Conservation (phyloP, 768 basidiomycete genomes). For the Termitomyces sp. region DNA sequence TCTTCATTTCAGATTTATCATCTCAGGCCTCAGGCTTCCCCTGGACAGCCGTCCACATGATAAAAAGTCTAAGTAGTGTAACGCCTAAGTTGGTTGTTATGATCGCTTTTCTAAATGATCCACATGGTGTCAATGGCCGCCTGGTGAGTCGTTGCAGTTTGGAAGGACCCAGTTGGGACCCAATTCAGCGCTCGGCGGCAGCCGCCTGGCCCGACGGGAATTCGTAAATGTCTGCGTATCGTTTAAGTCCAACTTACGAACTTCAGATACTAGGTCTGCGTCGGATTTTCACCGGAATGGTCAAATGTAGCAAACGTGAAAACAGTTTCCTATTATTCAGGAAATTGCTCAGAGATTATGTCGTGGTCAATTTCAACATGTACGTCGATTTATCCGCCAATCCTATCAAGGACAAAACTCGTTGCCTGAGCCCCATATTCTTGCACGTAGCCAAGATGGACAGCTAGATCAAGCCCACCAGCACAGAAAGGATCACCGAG, state of each 20-base stretch:
- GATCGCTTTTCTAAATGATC: too few relatives aligned
- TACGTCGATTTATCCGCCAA: constrained; percentile 22
- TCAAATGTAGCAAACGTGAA: too few relatives aligned
- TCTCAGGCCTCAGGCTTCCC: too few relatives aligned
- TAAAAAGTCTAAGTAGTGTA: too few relatives aligned
- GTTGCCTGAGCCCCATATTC: constrained; percentile 23
- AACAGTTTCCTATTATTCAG: not conserved
- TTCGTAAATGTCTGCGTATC: not conserved
- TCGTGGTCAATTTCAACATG: not conserved
- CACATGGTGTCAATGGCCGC: too few relatives aligned
- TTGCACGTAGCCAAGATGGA: constrained; percentile 23
- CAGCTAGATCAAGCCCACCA: constrained; percentile 16
- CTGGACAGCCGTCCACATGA: too few relatives aligned
- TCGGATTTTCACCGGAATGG: not conserved
- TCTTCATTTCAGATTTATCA: too few relatives aligned
- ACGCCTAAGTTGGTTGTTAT: too few relatives aligned
- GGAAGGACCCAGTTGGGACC: too few relatives aligned
- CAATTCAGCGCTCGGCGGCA: too few relatives aligned
- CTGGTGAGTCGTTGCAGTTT: too few relatives aligned
- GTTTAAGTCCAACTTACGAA: not conserved
- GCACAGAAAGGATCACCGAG: constrained; percentile 26
- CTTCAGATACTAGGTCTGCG: not conserved
- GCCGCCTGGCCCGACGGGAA: not conserved
- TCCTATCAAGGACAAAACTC: constrained; percentile 22
- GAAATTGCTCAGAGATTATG: not conserved